phyloP scores from a whole-genome alignment of 768 basidiomycete genomes.

The Lactarius hatsudake region DNA sequence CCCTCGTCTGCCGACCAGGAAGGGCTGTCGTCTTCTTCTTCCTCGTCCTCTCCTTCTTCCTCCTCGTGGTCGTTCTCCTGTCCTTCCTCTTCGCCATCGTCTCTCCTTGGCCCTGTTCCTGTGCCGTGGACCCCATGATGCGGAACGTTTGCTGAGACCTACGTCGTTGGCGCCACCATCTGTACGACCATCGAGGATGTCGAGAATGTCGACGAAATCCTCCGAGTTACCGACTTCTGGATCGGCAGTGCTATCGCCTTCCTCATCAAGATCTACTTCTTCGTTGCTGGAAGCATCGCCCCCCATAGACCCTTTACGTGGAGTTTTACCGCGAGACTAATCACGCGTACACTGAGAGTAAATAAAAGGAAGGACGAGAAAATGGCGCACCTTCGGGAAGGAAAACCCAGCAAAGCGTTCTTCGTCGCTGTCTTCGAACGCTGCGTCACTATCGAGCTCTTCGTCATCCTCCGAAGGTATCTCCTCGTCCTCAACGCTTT shows the following conservation, averaged over 20 bases:
- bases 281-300: not conserved
- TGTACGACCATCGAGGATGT: constrained; percentile 30
- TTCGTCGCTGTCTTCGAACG: constrained; percentile 78
- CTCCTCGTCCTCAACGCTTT: constrained; percentile 34
- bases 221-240: constrained; percentile 35
- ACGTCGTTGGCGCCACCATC: constrained; percentile 30
- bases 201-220: constrained; percentile 31
- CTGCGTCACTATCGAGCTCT: constrained; percentile 81
- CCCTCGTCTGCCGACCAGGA: constrained; percentile 48
- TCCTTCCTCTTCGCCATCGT: constrained; percentile 12
- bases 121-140: not conserved
- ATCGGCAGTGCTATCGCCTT: constrained; percentile 37
- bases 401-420: constrained; percentile 70
- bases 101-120: constrained; percentile 24
- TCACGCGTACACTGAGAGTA: not conserved
- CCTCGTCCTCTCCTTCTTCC: constrained; percentile 37
- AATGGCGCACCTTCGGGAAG: constrained; percentile 37
- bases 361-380: not conserved
- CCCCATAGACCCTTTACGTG: not conserved
- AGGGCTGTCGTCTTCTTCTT: constrained; percentile 46
- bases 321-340: constrained; percentile 7
- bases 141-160: not conserved
- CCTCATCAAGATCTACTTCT: constrained; percentile 36
- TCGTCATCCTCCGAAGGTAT: constrained; percentile 68
- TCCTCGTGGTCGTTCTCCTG: constrained; percentile 38